Percentiles rank a stretch among this genome's conserved stretches.
Evolutionary conservation across 345 rosid genomes (phyloP).

Genomic region (Euphorbia tirucalli): DNA sequence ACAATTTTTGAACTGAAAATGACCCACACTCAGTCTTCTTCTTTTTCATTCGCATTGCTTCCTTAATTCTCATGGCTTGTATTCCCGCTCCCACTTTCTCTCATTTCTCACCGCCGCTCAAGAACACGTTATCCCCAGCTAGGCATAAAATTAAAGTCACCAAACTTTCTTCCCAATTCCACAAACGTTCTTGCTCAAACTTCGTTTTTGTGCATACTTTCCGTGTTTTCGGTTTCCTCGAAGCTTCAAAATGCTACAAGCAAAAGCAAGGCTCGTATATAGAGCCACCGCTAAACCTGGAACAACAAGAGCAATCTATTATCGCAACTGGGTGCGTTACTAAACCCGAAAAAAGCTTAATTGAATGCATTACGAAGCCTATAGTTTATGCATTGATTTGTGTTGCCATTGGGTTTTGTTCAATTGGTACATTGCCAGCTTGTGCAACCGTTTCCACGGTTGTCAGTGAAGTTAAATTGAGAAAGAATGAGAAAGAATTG

Average conservation of each 20-base stretch:
- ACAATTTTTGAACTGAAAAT: conserved; percentile 8
- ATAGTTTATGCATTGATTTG: conserved; percentile 53
- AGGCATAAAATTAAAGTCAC: conserved; percentile 26
- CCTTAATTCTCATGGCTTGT: conserved; percentile 43
- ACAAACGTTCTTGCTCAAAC: conserved; percentile 11
- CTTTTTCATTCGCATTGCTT: conserved; percentile 3
- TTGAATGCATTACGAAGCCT: conserved; percentile 40
- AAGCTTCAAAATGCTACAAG: conserved; percentile 21
- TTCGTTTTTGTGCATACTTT: conserved; percentile 27
- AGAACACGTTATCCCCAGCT: conserved; percentile 10
- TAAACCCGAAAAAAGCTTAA: conserved; percentile 24
- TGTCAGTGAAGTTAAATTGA: conserved; percentile 38
- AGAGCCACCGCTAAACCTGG: conserved; percentile 19
- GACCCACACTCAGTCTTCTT: not conserved
- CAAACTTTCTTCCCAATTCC: conserved; percentile 16
- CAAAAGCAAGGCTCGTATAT: conserved; percentile 6
- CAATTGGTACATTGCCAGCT: conserved; percentile 41
- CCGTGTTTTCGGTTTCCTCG: conserved; percentile 23
- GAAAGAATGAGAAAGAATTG: conserved; percentile 27
- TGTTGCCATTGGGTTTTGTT: conserved; percentile 60
- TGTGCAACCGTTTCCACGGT: conserved; percentile 55
- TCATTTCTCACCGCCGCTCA: conserved; percentile 34
- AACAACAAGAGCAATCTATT: conserved; percentile 23
- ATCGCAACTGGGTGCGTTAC: conserved; percentile 22
- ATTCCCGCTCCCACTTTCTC: conserved; percentile 37